Base-by-base conservation (phyloP, 768 basidiomycete species). In the Agaricus subrufescens region DNA sequence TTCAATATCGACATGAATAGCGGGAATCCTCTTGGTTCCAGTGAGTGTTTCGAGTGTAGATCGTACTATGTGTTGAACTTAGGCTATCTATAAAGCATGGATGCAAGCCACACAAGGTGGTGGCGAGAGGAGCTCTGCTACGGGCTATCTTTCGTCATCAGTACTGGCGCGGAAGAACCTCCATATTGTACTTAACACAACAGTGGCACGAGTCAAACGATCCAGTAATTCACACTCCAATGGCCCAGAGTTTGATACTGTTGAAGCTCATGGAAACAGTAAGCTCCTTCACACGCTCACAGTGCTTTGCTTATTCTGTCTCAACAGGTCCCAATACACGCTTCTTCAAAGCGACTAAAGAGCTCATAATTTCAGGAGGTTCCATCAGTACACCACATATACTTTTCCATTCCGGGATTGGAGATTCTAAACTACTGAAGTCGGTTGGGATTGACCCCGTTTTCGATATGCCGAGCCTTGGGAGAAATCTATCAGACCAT, bases 21-120 rank as follows among this genome's bases (percentile, higher is more conserved):
- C 0, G 72, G 71, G 11, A 57, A 47, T 19, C 67, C 67, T 0
- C 46, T 73, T 4, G 72, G 72, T n/a, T 57, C 71, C 15, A 63
- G 71, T 71, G 30, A 40, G 66, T 56, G 31, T 0, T 43, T 23
- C 31, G 31, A 10, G 10, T 10, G 10, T 31, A 4, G 10, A 10
- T 31, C 4, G 26, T 31, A 26, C 45, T 23, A 29, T 30, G 6
- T 39, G 10, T 31, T 31, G 31, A n/a, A 5, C 31, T 10, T 31
- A 5, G 31, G 10, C 10, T 31, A 31, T 19, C 19, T 19, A 31
- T 23, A 31, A 14, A 63, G 66, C 51, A 3, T 66, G 62, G 63
- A 42, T 38, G 14, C 69, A 66, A 40, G 62, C 62, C 9, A 64
- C 66, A 2, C 62, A 68, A 39, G 63, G 61, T n/a, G 53, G 62